These are phyloP conservation scores for Pholiota conissans DNA, from an alignment of 768 basidiomycete genomes.

Conservation along the genomic window DNA sequence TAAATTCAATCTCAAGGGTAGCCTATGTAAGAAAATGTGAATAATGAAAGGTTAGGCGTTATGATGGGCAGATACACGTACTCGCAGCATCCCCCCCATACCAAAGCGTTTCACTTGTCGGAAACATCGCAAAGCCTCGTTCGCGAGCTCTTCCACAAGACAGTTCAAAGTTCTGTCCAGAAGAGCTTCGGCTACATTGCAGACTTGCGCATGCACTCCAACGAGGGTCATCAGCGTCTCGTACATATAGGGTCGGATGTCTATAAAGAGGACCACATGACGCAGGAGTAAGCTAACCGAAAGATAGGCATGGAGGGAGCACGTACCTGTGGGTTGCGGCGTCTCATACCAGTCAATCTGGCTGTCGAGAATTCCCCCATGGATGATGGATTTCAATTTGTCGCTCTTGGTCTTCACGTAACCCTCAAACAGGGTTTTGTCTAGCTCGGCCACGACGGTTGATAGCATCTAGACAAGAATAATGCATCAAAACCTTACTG, in stretches of 20 bases:
- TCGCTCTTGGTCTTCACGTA: constrained; percentile 83
- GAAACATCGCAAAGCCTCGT: constrained; percentile 84
- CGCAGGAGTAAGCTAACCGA: constrained; percentile 11
- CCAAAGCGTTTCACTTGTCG: constrained; percentile 88
- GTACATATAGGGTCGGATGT: constrained; percentile 95
- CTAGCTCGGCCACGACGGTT: constrained; percentile 79
- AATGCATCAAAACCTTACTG: neutral
- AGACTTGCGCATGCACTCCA: constrained; percentile 89
- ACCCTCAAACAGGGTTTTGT: constrained; percentile 86
- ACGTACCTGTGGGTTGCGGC: constrained; percentile 84
- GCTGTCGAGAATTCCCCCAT: constrained; percentile 75
- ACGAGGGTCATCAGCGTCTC: constrained; percentile 87
- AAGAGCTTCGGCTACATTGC: constrained; percentile 72
- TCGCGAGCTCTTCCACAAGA: constrained; percentile 80
- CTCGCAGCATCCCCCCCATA: constrained; percentile 98
- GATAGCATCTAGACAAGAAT: constrained; percentile 55
- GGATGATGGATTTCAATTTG: constrained; percentile 64
- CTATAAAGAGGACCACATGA: constrained; percentile 30
- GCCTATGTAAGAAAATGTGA: constrained; percentile 55
- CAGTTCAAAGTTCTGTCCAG: constrained; percentile 80
- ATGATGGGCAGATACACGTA: constrained; percentile 37
- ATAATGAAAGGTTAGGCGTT: neutral
- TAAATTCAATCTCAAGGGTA: constrained; percentile 97
- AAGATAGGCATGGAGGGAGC: constrained; percentile 1
- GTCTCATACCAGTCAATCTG: constrained; percentile 95